Percentiles rank a stretch among this genome's conserved stretches.
These are phyloP conservation scores for Didymella pomorum DNA, from an alignment of 2,329 filamentous ascomycete genomes.

Conservation along the genomic window DNA sequence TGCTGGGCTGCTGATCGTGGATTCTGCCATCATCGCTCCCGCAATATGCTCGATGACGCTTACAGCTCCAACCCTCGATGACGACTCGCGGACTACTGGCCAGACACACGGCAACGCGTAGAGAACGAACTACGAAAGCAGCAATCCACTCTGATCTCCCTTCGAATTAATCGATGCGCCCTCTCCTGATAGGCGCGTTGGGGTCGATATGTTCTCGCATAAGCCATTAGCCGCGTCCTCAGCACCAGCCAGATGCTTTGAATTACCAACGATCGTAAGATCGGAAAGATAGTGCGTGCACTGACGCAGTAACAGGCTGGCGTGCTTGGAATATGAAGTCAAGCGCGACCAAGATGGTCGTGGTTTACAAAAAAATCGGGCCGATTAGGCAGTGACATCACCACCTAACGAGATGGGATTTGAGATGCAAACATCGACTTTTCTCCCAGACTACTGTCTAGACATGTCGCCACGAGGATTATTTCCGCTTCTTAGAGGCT, in stretches of 20 bases:
- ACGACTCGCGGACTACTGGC: constrained; percentile 17
- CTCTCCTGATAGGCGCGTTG: constrained; percentile 21
- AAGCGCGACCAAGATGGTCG: constrained; percentile 6
- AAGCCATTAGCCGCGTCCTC: constrained; percentile 17
- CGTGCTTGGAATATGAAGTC: constrained; percentile 4
- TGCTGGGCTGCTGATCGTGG: constrained; percentile 6
- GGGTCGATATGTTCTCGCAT: neutral
- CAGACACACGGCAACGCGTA: constrained; percentile 20
- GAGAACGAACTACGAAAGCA: constrained; percentile 17
- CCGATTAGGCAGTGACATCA: constrained; percentile 14
- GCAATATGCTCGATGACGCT: constrained; percentile 29
- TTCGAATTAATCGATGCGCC: constrained; percentile 21
- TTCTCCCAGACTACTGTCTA: neutral
- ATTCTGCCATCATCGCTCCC: constrained; percentile 23
- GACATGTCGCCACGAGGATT: neutral
- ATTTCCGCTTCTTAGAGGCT: neutral
- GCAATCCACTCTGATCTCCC: constrained; percentile 21
- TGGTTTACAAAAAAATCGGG: constrained; percentile 1
- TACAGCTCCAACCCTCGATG: constrained; percentile 15
- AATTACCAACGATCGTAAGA: constrained; percentile 25
- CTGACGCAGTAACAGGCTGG: constrained; percentile 23
- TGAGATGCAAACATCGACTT: neutral
- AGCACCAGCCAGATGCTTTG: constrained; percentile 21
- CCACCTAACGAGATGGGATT: neutral
- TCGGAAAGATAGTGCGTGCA: constrained; percentile 13